Evolutionary conservation across 1,284 basidiomycete species (phyloP), one percentile per base, ranked within the genome.

Genomic region (Tetrapyrgos nigripes): DNA sequence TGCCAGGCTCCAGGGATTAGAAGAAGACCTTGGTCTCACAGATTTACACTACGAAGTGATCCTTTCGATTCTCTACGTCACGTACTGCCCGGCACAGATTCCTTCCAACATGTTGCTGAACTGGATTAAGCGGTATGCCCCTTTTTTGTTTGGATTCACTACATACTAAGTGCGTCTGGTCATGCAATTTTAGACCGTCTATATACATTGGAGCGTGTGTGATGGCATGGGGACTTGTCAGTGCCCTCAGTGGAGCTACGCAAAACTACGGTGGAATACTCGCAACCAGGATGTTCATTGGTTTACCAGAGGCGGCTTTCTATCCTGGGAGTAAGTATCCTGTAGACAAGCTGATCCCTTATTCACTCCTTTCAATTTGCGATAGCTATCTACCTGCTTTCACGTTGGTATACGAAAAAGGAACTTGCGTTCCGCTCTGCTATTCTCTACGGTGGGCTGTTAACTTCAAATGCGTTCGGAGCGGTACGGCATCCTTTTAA

Each of bases 401-500:
- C 86, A 17, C 73, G 85, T 50, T 88, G 85, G 86, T 88, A 88
- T 62, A 88, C 86, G 1, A 83, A 83, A 59, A 86, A 83, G 77
- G 86, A 89, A 72, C 73, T 89, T 5, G 85, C 86, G 0, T 82
- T 92, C 57, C 83, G 92, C 37, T 84, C 86, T 50, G 87, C 89
- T 0, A 80, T 92, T 56, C 79, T 94, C 2, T 91, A 87, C 69
- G 79, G 80, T 6, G 90, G 89, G 17, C 68, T 86, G 3, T 74
- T 92, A n/a, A 79, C 92, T 50, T 89, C 88, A 0, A 92, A 91
- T 73, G 91, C 91, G 2, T 92, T 93, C 68, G 89, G 90, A 43
- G 78, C 82, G 55, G 86, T 88, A 55, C 70, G 85, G 10, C 65
- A 23, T n/a, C n/a, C n/a, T n/a, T n/a, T n/a, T n/a, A n/a, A n/a